A percentile compares a stretch with the other conserved stretches of the same genome.
These are phyloP conservation scores for Fusarium heterosporum DNA, from an alignment of 2,329 filamentous ascomycete species.

Conservation along the genomic window DNA sequence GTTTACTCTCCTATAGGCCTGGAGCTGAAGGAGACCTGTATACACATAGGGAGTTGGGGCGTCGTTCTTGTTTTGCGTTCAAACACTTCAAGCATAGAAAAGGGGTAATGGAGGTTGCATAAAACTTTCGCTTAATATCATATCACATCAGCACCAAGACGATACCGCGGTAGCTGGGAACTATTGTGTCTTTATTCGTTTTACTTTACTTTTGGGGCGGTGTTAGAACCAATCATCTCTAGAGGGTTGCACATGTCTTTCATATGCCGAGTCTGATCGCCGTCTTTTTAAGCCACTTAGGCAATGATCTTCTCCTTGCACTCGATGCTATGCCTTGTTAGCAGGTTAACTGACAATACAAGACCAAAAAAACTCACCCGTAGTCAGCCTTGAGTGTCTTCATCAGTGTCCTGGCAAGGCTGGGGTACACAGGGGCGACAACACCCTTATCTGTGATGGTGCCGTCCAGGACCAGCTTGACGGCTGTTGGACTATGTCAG, in stretches of 20 bases:
- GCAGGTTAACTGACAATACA: not conserved
- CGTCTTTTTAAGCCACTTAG: conserved; percentile 3
- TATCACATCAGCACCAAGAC: conserved; percentile 19
- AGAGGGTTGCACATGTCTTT: not conserved
- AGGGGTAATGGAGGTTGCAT: conserved; percentile 18
- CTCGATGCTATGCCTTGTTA: conserved; percentile 20
- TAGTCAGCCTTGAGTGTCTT: conserved; percentile 83
- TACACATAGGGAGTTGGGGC: not conserved
- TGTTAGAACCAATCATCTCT: not conserved
- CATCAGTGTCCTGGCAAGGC: conserved; percentile 79
- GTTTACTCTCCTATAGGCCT: conserved; percentile 24
- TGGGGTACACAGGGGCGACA: conserved; percentile 79
- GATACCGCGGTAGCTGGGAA: not conserved
- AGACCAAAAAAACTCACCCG: conserved; percentile 51
- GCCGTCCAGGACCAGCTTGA: conserved; percentile 81
- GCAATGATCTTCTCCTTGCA: conserved; percentile 35
- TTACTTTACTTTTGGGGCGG: conserved; percentile 21
- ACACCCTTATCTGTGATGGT: conserved; percentile 79
- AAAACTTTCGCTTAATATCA: conserved; percentile 20
- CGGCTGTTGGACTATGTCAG: conserved; percentile 55
- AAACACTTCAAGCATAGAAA: conserved; percentile 22
- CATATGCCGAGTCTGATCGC: not conserved
- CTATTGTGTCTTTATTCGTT: conserved; percentile 12
- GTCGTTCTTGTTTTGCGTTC: conserved; percentile 7
- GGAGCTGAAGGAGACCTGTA: not conserved